These are phyloP conservation scores for Clohesyomyces aquaticus DNA, from an alignment of 495 filamentous ascomycete genomes.

Conservation along the genomic window DNA sequence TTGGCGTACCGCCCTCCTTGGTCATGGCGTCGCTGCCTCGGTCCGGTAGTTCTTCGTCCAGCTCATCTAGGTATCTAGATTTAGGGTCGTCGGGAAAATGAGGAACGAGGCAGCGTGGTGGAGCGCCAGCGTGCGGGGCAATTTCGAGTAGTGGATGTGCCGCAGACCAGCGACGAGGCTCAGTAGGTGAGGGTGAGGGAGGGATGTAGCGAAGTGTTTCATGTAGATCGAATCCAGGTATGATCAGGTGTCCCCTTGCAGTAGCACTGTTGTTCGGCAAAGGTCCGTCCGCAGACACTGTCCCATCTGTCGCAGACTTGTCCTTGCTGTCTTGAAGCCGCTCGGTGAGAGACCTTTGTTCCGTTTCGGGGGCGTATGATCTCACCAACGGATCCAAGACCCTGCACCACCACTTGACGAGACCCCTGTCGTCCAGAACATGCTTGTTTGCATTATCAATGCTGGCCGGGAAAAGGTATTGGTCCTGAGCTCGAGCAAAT, in stretches of 20 bases:
- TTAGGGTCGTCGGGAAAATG: constrained; percentile 96
- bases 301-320: background rate
- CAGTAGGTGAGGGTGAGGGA: constrained; percentile 30
- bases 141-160: constrained; percentile 69
- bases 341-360: constrained; percentile 42
- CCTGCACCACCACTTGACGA: constrained; percentile 95
- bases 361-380: constrained; percentile 53
- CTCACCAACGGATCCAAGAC: constrained; percentile 75
- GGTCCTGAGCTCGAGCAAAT: constrained; percentile 88
- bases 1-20: constrained; percentile 41
- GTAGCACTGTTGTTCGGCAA: constrained; percentile 44
- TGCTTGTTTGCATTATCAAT: constrained; percentile 85
- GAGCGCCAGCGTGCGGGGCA: constrained; percentile 59
- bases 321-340: constrained; percentile 23
- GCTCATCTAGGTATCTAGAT: constrained; percentile 82
- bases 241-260: constrained; percentile 74
- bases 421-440: constrained; percentile 83
- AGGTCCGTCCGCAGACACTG: background rate
- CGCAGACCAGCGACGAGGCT: constrained; percentile 40
- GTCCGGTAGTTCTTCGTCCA: constrained; percentile 76
- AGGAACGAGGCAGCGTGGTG: constrained; percentile 85
- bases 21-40: constrained; percentile 48
- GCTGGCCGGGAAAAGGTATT: constrained; percentile 94
- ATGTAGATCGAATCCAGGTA: constrained; percentile 79
- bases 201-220: constrained; percentile 72